Percentiles rank a stretch among this genome's conserved stretches.
Conservation (phyloP, 306 rosid species). For the Gynostemma pentaphyllum region DNA sequence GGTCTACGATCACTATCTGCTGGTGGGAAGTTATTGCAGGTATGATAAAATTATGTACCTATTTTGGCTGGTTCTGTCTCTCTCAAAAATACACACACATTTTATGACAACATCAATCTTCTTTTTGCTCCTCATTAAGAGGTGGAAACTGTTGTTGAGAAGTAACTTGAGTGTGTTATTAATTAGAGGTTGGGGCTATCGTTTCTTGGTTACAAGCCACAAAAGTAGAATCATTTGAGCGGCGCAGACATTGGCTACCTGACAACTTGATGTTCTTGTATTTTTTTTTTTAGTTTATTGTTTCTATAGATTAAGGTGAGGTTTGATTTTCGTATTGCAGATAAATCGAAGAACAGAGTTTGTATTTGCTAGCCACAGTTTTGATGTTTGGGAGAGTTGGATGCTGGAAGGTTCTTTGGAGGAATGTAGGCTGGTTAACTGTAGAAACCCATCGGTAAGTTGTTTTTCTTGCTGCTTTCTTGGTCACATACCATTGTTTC, state of each 20-base stretch:
- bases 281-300: not conserved
- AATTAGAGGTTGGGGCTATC: not conserved
- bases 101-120: not conserved
- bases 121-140: not conserved
- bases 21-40: conserved; percentile 97
- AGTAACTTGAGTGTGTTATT: not conserved
- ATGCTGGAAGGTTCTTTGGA: conserved; percentile 66
- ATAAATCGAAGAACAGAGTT: conserved; percentile 89
- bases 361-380: conserved; percentile 96
- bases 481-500: conserved; percentile 11
- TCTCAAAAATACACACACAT: not conserved
- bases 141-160: not conserved
- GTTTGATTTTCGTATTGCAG: conserved; percentile 29
- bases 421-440: conserved; percentile 86
- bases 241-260: not conserved
- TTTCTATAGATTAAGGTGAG: not conserved
- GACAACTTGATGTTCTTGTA: not conserved
- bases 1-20: conserved; percentile 94
- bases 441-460: conserved; percentile 73
- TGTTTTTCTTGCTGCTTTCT: conserved; percentile 10
- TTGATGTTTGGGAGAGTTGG: conserved; percentile 99
- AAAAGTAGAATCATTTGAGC: not conserved
- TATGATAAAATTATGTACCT: conserved; percentile 12
- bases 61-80: not conserved
- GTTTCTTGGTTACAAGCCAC: not conserved